These are phyloP conservation scores for Podaxis sp. DNA, from an alignment of 768 basidiomycete species.

Conservation along the genomic window DNA sequence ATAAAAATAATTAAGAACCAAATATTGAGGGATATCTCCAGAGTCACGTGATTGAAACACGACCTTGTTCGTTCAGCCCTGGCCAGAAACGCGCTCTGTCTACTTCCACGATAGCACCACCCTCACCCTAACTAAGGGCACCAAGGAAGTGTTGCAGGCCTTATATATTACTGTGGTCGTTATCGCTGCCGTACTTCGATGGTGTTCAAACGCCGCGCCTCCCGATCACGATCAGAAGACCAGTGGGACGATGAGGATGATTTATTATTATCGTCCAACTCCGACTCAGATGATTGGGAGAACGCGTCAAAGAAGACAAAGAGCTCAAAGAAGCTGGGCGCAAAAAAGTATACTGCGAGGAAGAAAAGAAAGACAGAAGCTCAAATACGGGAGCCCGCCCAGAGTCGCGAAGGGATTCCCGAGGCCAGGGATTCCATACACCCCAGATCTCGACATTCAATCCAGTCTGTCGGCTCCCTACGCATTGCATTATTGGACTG, in stretches of 20 bases:
- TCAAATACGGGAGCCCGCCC: slow-evolving; percentile 2
- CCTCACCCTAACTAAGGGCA: neutral
- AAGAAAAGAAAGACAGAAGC: slow-evolving; percentile 8
- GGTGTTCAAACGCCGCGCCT: slow-evolving; percentile 22
- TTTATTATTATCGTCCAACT: slow-evolving; percentile 6
- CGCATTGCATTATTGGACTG: slow-evolving; percentile 56
- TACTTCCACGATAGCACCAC: neutral
- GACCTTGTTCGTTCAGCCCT: neutral
- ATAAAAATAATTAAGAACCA: neutral
- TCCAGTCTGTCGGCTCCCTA: slow-evolving; percentile 35
- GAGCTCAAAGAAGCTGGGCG: neutral
- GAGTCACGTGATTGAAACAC: neutral
- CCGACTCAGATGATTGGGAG: slow-evolving; percentile 14
- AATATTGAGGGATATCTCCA: neutral
- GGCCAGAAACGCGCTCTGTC: neutral
- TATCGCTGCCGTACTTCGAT: neutral
- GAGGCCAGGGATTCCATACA: slow-evolving; percentile 27
- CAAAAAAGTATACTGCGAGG: neutral
- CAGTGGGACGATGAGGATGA: slow-evolving; percentile 15
- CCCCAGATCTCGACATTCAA: slow-evolving; percentile 42
- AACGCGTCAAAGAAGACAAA: slow-evolving; percentile 17
- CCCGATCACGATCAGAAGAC: slow-evolving; percentile 16
- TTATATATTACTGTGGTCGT: neutral
- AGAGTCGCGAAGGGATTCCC: slow-evolving; percentile 12
- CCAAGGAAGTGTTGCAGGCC: neutral